These are phyloP conservation scores for Trametopsis cervina DNA, from an alignment of 768 basidiomycete genomes.

Conservation along the genomic window DNA sequence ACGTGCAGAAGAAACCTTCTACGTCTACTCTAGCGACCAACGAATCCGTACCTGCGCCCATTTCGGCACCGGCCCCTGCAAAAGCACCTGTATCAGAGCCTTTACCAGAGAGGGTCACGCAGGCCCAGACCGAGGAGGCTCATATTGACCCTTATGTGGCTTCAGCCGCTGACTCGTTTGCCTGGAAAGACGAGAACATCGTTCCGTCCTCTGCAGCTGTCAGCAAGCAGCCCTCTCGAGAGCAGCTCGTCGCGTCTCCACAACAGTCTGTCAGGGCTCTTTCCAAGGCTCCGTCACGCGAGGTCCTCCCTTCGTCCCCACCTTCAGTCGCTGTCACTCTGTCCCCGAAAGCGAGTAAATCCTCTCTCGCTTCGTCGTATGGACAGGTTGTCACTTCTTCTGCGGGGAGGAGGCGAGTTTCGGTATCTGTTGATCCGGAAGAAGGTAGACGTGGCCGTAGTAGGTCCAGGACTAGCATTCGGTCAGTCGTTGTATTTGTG, in stretches of 20 bases:
- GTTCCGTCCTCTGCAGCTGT: not conserved
- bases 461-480: conserved; percentile 16
- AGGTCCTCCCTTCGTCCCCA: conserved; percentile 2
- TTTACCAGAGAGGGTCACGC: conserved; percentile 14
- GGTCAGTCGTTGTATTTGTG: conserved; percentile 12
- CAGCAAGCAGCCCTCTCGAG: conserved; percentile 3
- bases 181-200: conserved; percentile 17
- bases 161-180: conserved; percentile 15
- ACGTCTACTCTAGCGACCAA: conserved; percentile 13
- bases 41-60: conserved; percentile 14
- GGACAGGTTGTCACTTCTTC: conserved; percentile 15
- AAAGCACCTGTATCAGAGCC: conserved; percentile 8
- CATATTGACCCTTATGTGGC: conserved; percentile 16
- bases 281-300: not conserved
- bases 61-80: not conserved
- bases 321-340: conserved; percentile 1
- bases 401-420: conserved; percentile 10
- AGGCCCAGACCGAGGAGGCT: conserved; percentile 8
- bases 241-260: conserved; percentile 6
- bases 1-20: conserved; percentile 11
- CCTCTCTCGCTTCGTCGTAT: conserved; percentile 22
- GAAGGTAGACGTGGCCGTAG: conserved; percentile 21
- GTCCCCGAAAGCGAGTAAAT: conserved; percentile 18
- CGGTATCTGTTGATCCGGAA: conserved; percentile 14
- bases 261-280: conserved; percentile 11